Conservation (phyloP, 768 basidiomycete genomes). For the Trametes villosa region DNA sequence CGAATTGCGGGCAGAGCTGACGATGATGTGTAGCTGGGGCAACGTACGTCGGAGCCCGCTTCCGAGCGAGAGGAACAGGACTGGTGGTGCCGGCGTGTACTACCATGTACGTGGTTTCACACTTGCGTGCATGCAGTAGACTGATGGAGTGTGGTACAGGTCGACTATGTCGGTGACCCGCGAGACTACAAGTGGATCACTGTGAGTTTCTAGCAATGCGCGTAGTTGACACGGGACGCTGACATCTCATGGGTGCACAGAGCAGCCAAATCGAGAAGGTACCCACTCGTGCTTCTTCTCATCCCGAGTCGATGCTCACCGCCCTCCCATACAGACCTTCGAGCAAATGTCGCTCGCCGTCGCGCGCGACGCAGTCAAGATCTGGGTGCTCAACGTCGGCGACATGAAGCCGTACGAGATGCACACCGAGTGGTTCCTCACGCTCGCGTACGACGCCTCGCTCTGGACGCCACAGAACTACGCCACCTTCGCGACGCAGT, state of each 20-base stretch:
- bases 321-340: conserved; percentile 45
- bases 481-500: conserved; percentile 53
- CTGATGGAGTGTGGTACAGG: neutral
- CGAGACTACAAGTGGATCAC: conserved; percentile 76
- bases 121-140: neutral
- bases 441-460: conserved; percentile 61
- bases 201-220: conserved; percentile 36
- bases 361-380: conserved; percentile 56
- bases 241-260: conserved; percentile 35
- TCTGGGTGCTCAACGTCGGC: conserved; percentile 80
- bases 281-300: neutral
- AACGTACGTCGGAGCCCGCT: conserved; percentile 68
- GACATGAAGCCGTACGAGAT: conserved; percentile 78
- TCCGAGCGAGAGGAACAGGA: conserved; percentile 56
- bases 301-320: neutral
- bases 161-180: conserved; percentile 59
- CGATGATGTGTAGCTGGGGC: conserved; percentile 58
- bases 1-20: neutral
- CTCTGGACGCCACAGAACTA: conserved; percentile 60
- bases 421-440: conserved; percentile 70
- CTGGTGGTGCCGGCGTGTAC: conserved; percentile 73
- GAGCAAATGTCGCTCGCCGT: conserved; percentile 74
- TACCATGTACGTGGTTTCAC: conserved; percentile 36
- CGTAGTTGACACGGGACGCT: neutral
- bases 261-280: conserved; percentile 59